Evolutionary conservation across 1,139 yeast genomes (phyloP), one percentile per base, ranked within the genome.

Genomic region (Blastobotrys aristatus): DNA sequence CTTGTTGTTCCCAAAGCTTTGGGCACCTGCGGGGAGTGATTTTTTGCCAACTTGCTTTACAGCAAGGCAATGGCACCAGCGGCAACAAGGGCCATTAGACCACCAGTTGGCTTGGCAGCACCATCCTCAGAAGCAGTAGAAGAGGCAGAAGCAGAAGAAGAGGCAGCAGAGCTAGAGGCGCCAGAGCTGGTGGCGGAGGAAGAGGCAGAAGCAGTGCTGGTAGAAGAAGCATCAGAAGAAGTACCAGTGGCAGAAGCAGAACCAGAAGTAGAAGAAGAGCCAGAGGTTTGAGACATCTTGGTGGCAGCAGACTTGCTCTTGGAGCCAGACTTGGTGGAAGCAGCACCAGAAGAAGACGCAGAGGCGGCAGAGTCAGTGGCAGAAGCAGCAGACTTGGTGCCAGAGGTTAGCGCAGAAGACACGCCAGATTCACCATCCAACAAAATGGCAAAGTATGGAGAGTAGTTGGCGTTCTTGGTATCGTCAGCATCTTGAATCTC

Each of bases 351-450:
- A 16, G 50, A 32, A 37, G 54, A 40, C 22, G 48, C 43, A 20
- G 55, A 31, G 21, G 54, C 43, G 33, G 46, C 47, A 24, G 56
- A 26, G 22, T 43, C 46, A 18, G 74, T 65, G 34, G 43, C 44
- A 37, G 52, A 40, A 11, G 51, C 48, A 33, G 55, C 49, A 16
- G 57, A 33, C 14, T 50, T 46, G 35, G 53, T 66, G 13, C 67
- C 63, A 1, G 74, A 65, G 8, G 72, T 66, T 32, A 70, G 62
- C 24, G 76, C 68, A 8, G 72, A 66, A 27, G 55, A 45, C 30
- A 49, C 39, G 29, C 49, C 46, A 31, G 55, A 31, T 24, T 53
- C 48, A 26, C 60, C 57, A 32, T 46, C 49, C 14, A 58, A 59
- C 47, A 63, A 50, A 35, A 65, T 54, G 32, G 63, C 57, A 50